Conservation (phyloP, 2,329 filamentous ascomycete species). For the Trichoderma sp. region DNA sequence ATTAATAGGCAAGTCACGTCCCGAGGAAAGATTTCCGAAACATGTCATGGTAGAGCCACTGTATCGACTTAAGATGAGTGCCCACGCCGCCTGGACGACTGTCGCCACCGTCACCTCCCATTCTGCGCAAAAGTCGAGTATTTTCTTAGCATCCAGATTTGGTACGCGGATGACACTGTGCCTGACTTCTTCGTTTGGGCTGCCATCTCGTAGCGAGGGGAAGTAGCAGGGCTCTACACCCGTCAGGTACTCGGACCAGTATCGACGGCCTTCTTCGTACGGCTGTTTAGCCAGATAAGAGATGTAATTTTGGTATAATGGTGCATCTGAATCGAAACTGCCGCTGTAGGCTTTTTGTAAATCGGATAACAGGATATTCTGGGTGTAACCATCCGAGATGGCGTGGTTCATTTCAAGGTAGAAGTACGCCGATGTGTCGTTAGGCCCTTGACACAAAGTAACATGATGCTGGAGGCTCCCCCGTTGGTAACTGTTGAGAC, state of each 20-base stretch:
- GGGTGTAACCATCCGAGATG: conserved; percentile 29
- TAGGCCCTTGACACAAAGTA: conserved; percentile 2
- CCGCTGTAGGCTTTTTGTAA: not conserved
- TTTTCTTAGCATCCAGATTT: not conserved
- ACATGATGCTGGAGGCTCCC: conserved; percentile 19
- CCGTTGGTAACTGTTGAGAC: no score
- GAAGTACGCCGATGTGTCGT: conserved; percentile 17
- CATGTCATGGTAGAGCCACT: conserved; percentile 47
- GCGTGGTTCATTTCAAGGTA: conserved; percentile 32
- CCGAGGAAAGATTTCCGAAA: conserved; percentile 40
- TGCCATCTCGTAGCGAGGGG: not conserved
- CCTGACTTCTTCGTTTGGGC: not conserved
- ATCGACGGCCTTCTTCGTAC: not conserved
- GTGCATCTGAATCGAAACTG: not conserved
- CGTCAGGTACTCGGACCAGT: not conserved
- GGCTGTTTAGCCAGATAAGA: no score
- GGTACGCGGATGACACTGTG: not conserved
- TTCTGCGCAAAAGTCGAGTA: conserved; percentile 12
- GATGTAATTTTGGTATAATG: no score
- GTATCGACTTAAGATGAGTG: conserved; percentile 47
- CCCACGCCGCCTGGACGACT: conserved; percentile 52
- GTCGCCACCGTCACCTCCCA: conserved; percentile 46
- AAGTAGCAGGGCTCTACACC: conserved; percentile 2
- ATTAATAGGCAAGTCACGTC: conserved; percentile 24
- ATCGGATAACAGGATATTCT: not conserved